Evolutionary conservation across 805 yeast species (phyloP).

Genomic region (Ogataea ganodermae): DNA sequence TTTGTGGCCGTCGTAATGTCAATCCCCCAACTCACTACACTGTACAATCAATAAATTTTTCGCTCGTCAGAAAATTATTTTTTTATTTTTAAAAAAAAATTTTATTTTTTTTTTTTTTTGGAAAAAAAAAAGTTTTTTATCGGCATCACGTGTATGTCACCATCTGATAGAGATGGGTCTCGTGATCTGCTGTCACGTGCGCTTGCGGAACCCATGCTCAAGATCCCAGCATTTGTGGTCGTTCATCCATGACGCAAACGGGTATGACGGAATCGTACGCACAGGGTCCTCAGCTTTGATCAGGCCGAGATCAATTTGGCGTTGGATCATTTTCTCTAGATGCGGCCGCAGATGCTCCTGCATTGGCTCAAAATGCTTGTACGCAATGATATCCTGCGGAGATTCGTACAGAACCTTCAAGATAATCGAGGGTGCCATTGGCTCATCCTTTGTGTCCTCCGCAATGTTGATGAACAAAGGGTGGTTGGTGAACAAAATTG

Average conservation of each 20-base stretch:
- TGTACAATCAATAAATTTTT: constrained; percentile 7
- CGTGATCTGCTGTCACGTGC: not conserved
- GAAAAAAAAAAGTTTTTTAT: constrained; percentile 1
- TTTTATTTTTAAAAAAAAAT: constrained; percentile 3
- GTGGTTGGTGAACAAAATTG: constrained; percentile 29
- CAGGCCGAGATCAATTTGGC: constrained; percentile 42
- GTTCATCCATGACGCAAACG: constrained; percentile 28
- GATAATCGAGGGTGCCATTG: constrained; percentile 45
- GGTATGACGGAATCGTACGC: constrained; percentile 24
- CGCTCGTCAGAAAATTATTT: constrained; percentile 9
- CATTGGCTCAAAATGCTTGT: constrained; percentile 44
- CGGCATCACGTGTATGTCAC: constrained; percentile 1
- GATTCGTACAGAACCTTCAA: constrained; percentile 47
- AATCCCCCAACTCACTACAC: constrained; percentile 1
- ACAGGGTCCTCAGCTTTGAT: constrained; percentile 35
- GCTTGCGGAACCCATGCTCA: constrained; percentile 9
- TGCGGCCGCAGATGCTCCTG: constrained; percentile 45
- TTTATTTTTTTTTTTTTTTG: not conserved
- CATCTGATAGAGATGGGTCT: not conserved
- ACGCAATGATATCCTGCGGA: constrained; percentile 47
- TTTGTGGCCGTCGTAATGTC: not conserved
- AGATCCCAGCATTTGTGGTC: constrained; percentile 6
- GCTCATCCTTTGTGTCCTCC: constrained; percentile 49
- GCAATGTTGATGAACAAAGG: constrained; percentile 39
- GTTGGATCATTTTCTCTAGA: constrained; percentile 41